Evolutionary conservation across 2,329 filamentous ascomycete genomes (phyloP), one percentile per base, ranked within the genome.

Genomic region (Talaromyces islandicus): DNA sequence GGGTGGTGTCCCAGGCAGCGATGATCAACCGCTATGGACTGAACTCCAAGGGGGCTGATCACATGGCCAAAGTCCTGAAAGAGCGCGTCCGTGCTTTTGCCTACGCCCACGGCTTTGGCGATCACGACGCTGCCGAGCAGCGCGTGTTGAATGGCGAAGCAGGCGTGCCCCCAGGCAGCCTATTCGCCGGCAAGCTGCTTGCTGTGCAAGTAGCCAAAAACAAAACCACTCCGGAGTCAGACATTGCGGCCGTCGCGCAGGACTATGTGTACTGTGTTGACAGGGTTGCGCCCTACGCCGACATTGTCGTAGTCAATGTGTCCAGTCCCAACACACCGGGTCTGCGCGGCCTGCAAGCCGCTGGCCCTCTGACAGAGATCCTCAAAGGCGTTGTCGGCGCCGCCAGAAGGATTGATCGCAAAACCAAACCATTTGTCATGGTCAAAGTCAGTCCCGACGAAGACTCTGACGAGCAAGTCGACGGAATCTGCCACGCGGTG

Each of bases 381-480:
- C 78, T 99, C 46, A 84, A 82, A 10, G 90, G 90, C 0, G 93
- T 97, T 0, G 93, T 97, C 1, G 81, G 85, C 17, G 90, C 93
- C 59, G 92, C 92, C 0, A 79, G 84, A 66, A 80, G 80, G 63
- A 83, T 88, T 12, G 81, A 89, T 29, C 83, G 92, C 65, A 88
- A 85, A 71, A 85, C 82, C 0, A 90, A 88, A 69, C 91, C 90
- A 0, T 86, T 81, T 60, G 91, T 99, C 60, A 96, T 99, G 91
- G 94, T 99, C 69, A 99, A 99, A 80, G 93, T 99, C 21, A 96
- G 91, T 61, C 94, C 94, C 0, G 94, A 99, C 68, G 94, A 97
- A 77, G 91, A 97, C 72, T 86, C 88, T 21, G 87, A 92, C 57
- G 80, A 86, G 59, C 92, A 99, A 72, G 85, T 99, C 63, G 83